Evolutionary conservation across 2,329 filamentous ascomycete genomes (phyloP), one percentile per base, ranked within the genome.

Genomic region (Aspergillus ochraceoroseus): DNA sequence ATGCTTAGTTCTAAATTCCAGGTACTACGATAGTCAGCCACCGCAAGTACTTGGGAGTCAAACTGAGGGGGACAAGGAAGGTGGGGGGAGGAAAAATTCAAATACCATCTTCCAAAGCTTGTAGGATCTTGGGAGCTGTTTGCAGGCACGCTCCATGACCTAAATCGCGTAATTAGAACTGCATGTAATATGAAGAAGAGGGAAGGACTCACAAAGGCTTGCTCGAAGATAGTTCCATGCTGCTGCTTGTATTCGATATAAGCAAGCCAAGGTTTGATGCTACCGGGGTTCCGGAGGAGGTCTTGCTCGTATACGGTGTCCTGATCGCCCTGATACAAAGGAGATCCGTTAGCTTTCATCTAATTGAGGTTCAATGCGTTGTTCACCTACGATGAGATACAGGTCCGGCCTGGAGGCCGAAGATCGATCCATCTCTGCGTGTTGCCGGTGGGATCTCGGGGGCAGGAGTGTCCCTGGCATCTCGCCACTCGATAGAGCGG

Each of bases 281-380:
- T 92, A 57, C 83, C 84, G 6, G 82, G 79, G 58, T 94, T 87
- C 54, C 89, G 85, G 51, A 92, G 72, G 46, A 96, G 81, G 65
- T 98, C 92, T 68, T 95, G 89, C 70, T 98, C 94, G 73, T 96
- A 98, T 46, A 94, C 79, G 40, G 86, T 83, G 70, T 98, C 92
- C 70, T 94, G 87, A 61, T 88, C 85, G 55, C 81, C 76, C 79
- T 90, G 64, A 51, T 66, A 55, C 52, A 56, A 55, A 22, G 9
- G 68, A 62, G 9, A 1, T 49, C 61, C 61, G 8, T 64, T 41
- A 61, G 60, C 37, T 23, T 54, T 58, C 51, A 57, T 47, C 52
- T 57, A 55, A 27, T 43, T 42, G 32, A 9, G 15, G 26, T 12
- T n/a, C 32, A 29, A 34, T 35, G 34, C 19, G 9, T 23, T 38